Evolutionary conservation across 176 grass and related monocot genomes (phyloP), one percentile per base, ranked within the genome.

Genomic region (Musa beccarii): DNA sequence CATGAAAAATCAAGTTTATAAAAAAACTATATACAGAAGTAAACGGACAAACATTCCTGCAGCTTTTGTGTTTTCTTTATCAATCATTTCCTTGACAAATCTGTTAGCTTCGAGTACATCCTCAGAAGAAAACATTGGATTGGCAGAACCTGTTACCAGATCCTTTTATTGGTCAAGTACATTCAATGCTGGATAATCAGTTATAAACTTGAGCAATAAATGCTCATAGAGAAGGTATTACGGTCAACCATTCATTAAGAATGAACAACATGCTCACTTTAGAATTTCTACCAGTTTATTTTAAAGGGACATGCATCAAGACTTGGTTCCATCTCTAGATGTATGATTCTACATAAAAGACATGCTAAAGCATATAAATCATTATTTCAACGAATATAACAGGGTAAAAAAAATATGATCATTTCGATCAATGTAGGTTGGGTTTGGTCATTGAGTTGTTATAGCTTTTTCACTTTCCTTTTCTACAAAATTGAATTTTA

Each of bases 81-180:
- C 84, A 52, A 97, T 88, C 81, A 80, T 54, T 19, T 76, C 88
- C 72, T 83, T 82, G 28, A 86, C 80, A 86, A 93, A 90, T 79
- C 68, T 85, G 63, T 85, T 93, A 74, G 87, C 94, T 84, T 89
- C 84, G 1, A 11, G 71, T 24, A 86, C 84, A 82, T 93, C 80
- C 74, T 93, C 79, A 23, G 86, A 86, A 68, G 93, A 93, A 85
- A 93, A 92, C 43, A 86, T 67, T 75, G 90, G 82, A 87, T 87
- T 93, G 22, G 93, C 90, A 78, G 93, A 97, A 65, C 93, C 90
- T 97, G 81, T 73, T 76, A 81, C 74, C 5, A 66, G 53, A 78
- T 66, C 0, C 63, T 64, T 24, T 25, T 9, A 52, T 78, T 56
- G 54, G 29, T 79, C 69, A 52, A 76, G 9, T 50, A 14, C 64